Evolutionary conservation across 73 alveolate genomes (phyloP), one percentile per base, ranked within the genome.

Genomic region (Symbiodinium pilosum): DNA sequence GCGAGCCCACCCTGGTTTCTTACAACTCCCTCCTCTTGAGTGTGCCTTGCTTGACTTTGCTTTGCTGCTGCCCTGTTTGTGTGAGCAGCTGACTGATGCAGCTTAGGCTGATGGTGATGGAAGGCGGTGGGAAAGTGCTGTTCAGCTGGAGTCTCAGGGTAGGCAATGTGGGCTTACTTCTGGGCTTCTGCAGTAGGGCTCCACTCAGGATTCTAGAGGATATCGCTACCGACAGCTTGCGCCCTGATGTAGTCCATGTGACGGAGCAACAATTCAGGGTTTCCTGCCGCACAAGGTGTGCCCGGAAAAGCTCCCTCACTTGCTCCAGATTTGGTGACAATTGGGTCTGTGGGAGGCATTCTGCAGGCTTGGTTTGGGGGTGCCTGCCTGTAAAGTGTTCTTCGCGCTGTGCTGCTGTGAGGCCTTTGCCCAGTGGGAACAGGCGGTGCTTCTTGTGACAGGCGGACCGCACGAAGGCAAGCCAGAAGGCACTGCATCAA

Each of bases 351-450:
- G n/a, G 83, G 84, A 32, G 8, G 7, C 94, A 86, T 86, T 52
- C 83, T 86, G 38, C 84, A 86, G 94, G 94, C 20, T n/a, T 64
- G 81, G 81, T 4, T 18, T 39, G 64, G 21, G 26, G 0, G 56
- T 41, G 69, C 64, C 18, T 28, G 4, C 20, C 24, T 56, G 16
- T 39, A 12, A 20, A 2, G 34, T 36, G 4, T 28, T 11, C 43
- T 24, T 32, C 44, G 89, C 38, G 18, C 51, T 21, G 11, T 77
- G 5, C 38, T 5, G 4, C 47, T 34, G 34, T 20, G 16, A 86
- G 94, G 94, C 84, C 83, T 47, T 51, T 43, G 94, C 84, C 41
- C 94, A 36, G 43, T 86, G 94, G 94, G 94, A 54, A 54, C 94
- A 86, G 30, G 94, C 94, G 16, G 38, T 86, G 24, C 54, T 18